Evolutionary conservation across 1,139 yeast genomes (phyloP), one percentile per base, ranked within the genome.

Genomic region (Blastobotrys illinoisensis): DNA sequence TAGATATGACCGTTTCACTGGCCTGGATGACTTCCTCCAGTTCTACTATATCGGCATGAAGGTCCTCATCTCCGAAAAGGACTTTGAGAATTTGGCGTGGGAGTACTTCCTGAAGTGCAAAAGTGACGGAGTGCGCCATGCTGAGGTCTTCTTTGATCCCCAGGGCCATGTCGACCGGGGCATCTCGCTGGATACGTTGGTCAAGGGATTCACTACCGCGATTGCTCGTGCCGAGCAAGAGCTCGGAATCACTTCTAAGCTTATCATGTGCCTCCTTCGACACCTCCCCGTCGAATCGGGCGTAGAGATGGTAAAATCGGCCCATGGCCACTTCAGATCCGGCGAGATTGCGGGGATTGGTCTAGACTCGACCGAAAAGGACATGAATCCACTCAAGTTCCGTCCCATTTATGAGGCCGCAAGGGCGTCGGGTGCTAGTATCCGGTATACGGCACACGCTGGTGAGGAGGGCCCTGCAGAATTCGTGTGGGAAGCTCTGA

Each of bases 401-500:
- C 71, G 71, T 16, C 86, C 83, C 48, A 83, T 89, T 67, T 87
- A 83, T 66, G 64, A 71, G 11, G 65, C 69, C 19, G 76, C 86
- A 9, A 74, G 74, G 52, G 70, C 72, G 28, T 66, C 48, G 56
- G 11, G 76, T 50, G 77, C 60, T 57, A 26, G n/a, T n/a, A 55
- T 83, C 55, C 79, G 81, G 46, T 74, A 85, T 53, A 87, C 95
- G 43, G 93, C 95, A 1, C 95, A 87, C 67, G 95, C 93, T 2
- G 95, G 95, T 62, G 95, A 87, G 71, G 95, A 87, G 72, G 95
- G 93, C 52, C 88, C 85, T 60, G 81, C 87, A 48, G 76, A 80
- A 14, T 86, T 75, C 61, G 86, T 87, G 44, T 60, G 72, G 11
- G 75, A 76, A 52, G 74, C 93, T 1, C 71, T 87, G 58, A 82